These are phyloP conservation scores for Leptographium procerum DNA, from an alignment of 2,329 filamentous ascomycete genomes.

Conservation along the genomic window DNA sequence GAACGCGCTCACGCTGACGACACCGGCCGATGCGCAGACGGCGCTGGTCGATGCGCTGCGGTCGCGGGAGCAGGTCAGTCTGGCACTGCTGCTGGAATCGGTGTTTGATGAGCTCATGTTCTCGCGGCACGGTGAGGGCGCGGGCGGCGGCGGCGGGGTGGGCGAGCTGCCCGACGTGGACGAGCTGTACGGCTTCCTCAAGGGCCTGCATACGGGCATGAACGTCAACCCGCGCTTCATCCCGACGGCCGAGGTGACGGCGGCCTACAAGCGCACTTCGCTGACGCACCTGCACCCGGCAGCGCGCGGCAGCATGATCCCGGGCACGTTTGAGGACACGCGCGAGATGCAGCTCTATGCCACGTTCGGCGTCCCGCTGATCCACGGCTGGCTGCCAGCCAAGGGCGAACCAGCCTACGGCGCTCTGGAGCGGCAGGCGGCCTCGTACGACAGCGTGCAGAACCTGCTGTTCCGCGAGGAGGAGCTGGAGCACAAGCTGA, in stretches of 20 bases:
- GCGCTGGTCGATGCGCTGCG: conserved; percentile 67
- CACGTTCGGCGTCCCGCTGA: conserved; percentile 75
- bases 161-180: conserved; percentile 70
- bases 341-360: conserved; percentile 83
- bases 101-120: conserved; percentile 92
- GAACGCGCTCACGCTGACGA: conserved; percentile 80
- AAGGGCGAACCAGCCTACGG: conserved; percentile 52
- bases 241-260: conserved; percentile 37
- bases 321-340: conserved; percentile 77
- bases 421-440: conserved; percentile 63
- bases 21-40: conserved; percentile 53
- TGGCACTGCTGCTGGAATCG: conserved; percentile 75
- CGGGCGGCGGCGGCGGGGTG: no score
- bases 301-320: conserved; percentile 36
- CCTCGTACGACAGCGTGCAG: conserved; percentile 85
- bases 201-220: conserved; percentile 89
- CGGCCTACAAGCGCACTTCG: conserved; percentile 38
- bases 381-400: conserved; percentile 87
- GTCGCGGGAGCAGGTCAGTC: conserved; percentile 75
- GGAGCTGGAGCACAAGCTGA: conserved; percentile 72
- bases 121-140: conserved; percentile 50
- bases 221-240: conserved; percentile 92
- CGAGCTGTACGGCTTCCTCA: conserved; percentile 77
- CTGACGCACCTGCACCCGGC: conserved; percentile 40
- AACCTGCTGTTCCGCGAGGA: conserved; percentile 81